Conservation (phyloP, 179 eudicot species). For the Silene coronaria region DNA sequence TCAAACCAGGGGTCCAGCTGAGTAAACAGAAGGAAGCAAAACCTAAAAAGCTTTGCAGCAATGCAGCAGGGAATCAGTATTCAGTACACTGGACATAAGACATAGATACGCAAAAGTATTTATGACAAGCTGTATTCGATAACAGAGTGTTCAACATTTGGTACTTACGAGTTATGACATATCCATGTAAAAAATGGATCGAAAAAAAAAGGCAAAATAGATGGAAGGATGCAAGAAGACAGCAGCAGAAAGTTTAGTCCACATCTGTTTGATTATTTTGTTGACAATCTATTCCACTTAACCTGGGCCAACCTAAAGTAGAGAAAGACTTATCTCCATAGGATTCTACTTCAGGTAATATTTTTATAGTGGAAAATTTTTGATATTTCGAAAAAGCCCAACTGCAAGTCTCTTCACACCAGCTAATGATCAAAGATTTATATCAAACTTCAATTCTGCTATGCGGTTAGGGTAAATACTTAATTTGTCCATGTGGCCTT, state of each 20-base stretch:
- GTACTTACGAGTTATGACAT: background rate
- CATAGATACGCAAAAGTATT: slow-evolving; percentile 9
- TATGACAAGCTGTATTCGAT: background rate
- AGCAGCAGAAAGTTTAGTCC: slow-evolving; percentile 63
- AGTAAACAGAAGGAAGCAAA: background rate
- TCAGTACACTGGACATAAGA: slow-evolving; percentile 19
- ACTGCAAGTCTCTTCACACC: slow-evolving; percentile 37
- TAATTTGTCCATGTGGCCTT: slow-evolving; percentile 30
- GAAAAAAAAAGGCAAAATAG: slow-evolving; percentile 21
- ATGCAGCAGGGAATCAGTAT: slow-evolving; percentile 11
- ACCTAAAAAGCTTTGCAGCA: slow-evolving; percentile 7
- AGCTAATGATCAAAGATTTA: slow-evolving; percentile 31
- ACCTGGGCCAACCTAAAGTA: slow-evolving; percentile 33
- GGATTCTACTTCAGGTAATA: slow-evolving; percentile 44
- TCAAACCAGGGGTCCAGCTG: background rate
- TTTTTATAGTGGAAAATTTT: slow-evolving; percentile 44
- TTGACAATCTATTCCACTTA: slow-evolving; percentile 63
- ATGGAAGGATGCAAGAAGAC: slow-evolving; percentile 42
- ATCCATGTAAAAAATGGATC: background rate
- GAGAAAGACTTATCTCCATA: slow-evolving; percentile 48
- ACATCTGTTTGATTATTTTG: slow-evolving; percentile 52
- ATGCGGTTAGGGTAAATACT: slow-evolving; percentile 26
- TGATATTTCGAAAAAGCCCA: slow-evolving; percentile 34
- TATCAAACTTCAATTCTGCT: slow-evolving; percentile 29
- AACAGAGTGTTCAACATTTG: background rate